phyloP scores from a whole-genome alignment of 441 rosid genomes.

The Melastoma candidum region DNA sequence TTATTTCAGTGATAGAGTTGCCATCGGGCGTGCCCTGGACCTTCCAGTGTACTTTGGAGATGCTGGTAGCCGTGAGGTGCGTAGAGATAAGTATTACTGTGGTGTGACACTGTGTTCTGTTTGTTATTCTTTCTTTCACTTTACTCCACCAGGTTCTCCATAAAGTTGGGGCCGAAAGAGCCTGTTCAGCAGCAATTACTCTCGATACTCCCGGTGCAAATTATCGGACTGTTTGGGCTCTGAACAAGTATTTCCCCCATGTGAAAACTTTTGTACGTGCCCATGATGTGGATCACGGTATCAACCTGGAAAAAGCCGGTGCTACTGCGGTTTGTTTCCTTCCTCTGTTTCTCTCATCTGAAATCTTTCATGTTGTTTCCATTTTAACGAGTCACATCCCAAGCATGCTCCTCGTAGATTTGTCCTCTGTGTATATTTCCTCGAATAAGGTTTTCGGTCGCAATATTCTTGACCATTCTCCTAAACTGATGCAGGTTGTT shows the following conservation, averaged over 20 bases:
- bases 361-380: background rate
- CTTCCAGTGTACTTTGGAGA: slow-evolving; percentile 98
- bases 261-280: slow-evolving; percentile 97
- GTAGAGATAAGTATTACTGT: slow-evolving; percentile 4
- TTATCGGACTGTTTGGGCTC: slow-evolving; percentile 97
- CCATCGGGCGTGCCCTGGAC: slow-evolving; percentile 84
- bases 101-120: slow-evolving; percentile 11
- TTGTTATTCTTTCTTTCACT: slow-evolving; percentile 15
- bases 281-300: slow-evolving; percentile 94
- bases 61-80: slow-evolving; percentile 97
- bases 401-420: too few species aligned
- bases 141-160: slow-evolving; percentile 67
- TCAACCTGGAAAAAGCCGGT: slow-evolving; percentile 93
- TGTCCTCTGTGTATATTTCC: background rate
- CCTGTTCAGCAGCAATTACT: slow-evolving; percentile 94
- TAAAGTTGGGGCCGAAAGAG: slow-evolving; percentile 93
- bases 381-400: background rate
- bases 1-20: slow-evolving; percentile 83
- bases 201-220: slow-evolving; percentile 96
- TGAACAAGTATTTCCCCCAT: slow-evolving; percentile 92
- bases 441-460: too few species aligned
- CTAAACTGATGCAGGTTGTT: slow-evolving; percentile 56
- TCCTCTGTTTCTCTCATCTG: slow-evolving; percentile 3
- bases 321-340: slow-evolving; percentile 74
- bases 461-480: too few species aligned